These are phyloP conservation scores for Tricholoma saponaceum DNA, from an alignment of 768 basidiomycete genomes.

Conservation along the genomic window DNA sequence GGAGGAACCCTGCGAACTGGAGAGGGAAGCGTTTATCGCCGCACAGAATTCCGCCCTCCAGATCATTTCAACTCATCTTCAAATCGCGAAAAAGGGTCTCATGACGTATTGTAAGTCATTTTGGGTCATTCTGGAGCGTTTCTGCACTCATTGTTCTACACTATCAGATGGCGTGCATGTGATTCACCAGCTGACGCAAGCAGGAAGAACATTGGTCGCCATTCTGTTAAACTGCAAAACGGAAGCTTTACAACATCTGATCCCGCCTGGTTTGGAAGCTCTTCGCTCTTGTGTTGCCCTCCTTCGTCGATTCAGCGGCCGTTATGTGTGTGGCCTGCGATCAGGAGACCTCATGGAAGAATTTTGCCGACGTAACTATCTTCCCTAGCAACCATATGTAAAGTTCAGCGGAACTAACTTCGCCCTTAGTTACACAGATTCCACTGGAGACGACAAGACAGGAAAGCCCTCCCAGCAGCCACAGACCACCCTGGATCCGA, in stretches of 20 bases:
- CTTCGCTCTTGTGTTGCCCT: slow-evolving; percentile 85
- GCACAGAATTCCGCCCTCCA: slow-evolving; percentile 77
- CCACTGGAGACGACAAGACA: slow-evolving; percentile 70
- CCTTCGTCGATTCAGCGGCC: slow-evolving; percentile 83
- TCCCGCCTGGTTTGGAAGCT: slow-evolving; percentile 80
- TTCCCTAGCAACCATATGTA: slow-evolving; percentile 5
- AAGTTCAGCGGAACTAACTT: neutral
- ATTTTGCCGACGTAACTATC: slow-evolving; percentile 76
- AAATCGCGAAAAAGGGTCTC: slow-evolving; percentile 81
- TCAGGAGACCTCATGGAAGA: slow-evolving; percentile 94
- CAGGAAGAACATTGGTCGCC: slow-evolving; percentile 86
- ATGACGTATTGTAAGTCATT: slow-evolving; percentile 88
- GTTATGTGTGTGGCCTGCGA: slow-evolving; percentile 88
- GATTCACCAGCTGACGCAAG: slow-evolving; percentile 92
- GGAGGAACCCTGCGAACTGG: slow-evolving; percentile 61
- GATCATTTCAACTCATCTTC: slow-evolving; percentile 78
- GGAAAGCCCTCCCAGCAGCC: slow-evolving; percentile 40
- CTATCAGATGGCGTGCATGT: slow-evolving; percentile 85
- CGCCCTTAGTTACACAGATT: slow-evolving; percentile 67
- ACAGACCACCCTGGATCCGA: slow-evolving; percentile 83
- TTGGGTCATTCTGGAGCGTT: slow-evolving; percentile 4
- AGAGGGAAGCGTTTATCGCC: slow-evolving; percentile 73
- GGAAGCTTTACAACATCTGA: slow-evolving; percentile 70
- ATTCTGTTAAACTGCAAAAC: slow-evolving; percentile 85
- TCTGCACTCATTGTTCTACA: slow-evolving; percentile 2